These are phyloP conservation scores for Dicorynia guianensis DNA, from an alignment of 306 rosid genomes.

Conservation along the genomic window DNA sequence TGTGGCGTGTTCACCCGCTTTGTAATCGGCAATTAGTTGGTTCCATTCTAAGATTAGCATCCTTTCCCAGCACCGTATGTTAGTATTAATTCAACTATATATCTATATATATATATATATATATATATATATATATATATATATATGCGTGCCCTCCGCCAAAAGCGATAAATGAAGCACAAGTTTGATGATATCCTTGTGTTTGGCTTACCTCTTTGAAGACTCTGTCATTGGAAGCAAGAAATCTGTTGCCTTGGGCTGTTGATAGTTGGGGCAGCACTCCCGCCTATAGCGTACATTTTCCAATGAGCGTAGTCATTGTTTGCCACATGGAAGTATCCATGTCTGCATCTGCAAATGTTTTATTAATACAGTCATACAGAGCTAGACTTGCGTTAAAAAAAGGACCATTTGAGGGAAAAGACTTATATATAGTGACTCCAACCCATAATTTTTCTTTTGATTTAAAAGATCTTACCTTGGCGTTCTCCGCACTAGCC, in stretches of 20 bases:
- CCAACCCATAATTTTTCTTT: not conserved
- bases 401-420: not conserved
- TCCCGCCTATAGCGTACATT: slow-evolving; percentile 95
- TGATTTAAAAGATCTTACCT: slow-evolving; percentile 38
- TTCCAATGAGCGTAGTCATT: slow-evolving; percentile 90
- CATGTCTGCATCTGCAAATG: slow-evolving; percentile 83
- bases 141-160: too few relatives aligned
- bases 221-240: slow-evolving; percentile 64
- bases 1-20: slow-evolving; percentile 64
- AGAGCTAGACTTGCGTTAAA: not conserved
- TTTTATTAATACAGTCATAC: not conserved
- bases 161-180: too few relatives aligned
- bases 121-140: too few relatives aligned
- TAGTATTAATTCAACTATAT: too few relatives aligned
- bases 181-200: not conserved
- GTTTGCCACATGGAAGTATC: slow-evolving; percentile 97
- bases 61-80: not conserved
- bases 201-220: slow-evolving; percentile 75
- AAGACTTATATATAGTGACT: not conserved
- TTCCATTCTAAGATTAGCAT: slow-evolving; percentile 11
- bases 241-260: slow-evolving; percentile 96
- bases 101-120: too few relatives aligned
- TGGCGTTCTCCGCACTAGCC: slow-evolving; percentile 84
- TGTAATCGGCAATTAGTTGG: slow-evolving; percentile 57
- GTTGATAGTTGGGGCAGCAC: slow-evolving; percentile 88